Conservation (phyloP, 139 green algal genomes). For the Haematococcus lacustris region DNA sequence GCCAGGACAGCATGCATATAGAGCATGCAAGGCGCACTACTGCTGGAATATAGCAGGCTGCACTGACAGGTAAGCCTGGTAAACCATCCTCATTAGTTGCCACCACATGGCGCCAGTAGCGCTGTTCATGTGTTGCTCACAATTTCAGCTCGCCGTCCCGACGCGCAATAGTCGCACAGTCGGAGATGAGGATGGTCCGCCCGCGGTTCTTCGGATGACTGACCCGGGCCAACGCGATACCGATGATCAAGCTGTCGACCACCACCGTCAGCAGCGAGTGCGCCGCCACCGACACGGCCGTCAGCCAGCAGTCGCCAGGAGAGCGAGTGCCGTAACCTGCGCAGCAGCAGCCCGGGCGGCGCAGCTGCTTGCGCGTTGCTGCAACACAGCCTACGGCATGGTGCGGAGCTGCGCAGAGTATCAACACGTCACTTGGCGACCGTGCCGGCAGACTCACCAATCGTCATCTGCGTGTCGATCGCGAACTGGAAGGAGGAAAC, state of each 20-base stretch:
- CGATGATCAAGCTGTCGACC: conserved; percentile 68
- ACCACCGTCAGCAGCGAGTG: conserved; percentile 66
- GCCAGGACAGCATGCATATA: too few relatives aligned
- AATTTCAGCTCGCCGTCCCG: conserved; percentile 86
- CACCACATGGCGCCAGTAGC: too few relatives aligned
- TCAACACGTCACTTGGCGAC: too few relatives aligned
- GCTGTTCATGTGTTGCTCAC: too few relatives aligned
- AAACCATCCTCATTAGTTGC: too few relatives aligned
- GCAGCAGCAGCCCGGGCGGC: background rate
- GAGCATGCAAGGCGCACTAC: too few relatives aligned
- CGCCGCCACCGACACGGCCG: conserved; percentile 47
- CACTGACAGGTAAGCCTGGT: too few relatives aligned
- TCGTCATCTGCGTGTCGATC: conserved; percentile 65
- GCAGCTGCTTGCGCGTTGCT: too few relatives aligned
- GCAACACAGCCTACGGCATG: too few relatives aligned
- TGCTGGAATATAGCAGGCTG: too few relatives aligned
- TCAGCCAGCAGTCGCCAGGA: conserved; percentile 63
- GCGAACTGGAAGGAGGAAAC: conserved; percentile 56
- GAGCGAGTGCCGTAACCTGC: conserved; percentile 68
- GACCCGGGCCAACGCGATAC: conserved; percentile 76
- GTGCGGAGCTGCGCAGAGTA: too few relatives aligned
- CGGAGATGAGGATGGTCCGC: conserved; percentile 77
- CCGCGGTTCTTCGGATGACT: conserved; percentile 70
- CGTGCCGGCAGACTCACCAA: conserved; percentile 56
- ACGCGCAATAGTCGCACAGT: conserved; percentile 64